These are phyloP conservation scores for Colletotrichum plurivorum DNA, from an alignment of 2,329 filamentous ascomycete species.

Conservation along the genomic window DNA sequence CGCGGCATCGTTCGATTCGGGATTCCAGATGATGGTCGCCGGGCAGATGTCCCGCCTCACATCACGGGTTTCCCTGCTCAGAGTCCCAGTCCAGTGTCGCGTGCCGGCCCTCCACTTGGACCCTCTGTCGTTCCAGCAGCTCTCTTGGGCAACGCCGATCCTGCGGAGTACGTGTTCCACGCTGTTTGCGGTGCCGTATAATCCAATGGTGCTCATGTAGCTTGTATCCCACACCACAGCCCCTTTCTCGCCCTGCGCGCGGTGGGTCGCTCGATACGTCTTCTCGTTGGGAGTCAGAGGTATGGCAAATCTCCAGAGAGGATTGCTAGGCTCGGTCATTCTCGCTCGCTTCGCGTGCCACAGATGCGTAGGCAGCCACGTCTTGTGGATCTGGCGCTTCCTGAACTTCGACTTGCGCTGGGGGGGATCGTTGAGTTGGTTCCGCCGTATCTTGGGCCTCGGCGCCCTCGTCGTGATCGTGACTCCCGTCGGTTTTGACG, in stretches of 20 bases:
- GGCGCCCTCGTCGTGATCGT: constrained; percentile 58
- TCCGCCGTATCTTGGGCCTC: constrained; percentile 78
- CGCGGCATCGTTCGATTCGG: constrained; percentile 49
- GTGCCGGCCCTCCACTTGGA: constrained; percentile 77
- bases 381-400: constrained; percentile 89
- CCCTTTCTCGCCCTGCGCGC: constrained; percentile 81
- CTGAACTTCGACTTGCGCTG: constrained; percentile 77
- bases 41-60: constrained; percentile 75
- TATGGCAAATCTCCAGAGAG: constrained; percentile 92
- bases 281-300: constrained; percentile 91
- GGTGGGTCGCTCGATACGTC: constrained; percentile 88
- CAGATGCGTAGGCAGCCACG: constrained; percentile 94
- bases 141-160: constrained; percentile 73
- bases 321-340: constrained; percentile 84
- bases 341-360: constrained; percentile 94
- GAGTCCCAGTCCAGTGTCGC: constrained; percentile 63
- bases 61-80: constrained; percentile 69
- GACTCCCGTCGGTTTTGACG: constrained; percentile 42
- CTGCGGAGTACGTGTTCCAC: constrained; percentile 76
- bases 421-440: constrained; percentile 74
- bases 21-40: constrained; percentile 83
- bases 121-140: constrained; percentile 74
- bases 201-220: constrained; percentile 88
- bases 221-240: constrained; percentile 93
- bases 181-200: constrained; percentile 77